phyloP scores from a whole-genome alignment of 1,284 basidiomycete genomes.

The Austroboletus niveus region DNA sequence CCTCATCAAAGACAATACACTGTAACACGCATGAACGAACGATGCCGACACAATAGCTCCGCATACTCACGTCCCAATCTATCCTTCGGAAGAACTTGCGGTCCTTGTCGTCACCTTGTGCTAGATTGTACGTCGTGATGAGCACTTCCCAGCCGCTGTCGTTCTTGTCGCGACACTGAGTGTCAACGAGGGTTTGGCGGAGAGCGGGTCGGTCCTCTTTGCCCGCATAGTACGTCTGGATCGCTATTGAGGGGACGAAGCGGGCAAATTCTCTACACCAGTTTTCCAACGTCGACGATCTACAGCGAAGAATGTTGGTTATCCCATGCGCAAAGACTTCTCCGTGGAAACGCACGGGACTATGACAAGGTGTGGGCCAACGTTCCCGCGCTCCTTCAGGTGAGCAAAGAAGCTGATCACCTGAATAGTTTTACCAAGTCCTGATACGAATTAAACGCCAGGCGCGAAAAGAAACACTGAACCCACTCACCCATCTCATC shows the following conservation, averaged over 20 bases:
- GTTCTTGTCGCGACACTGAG: slow-evolving; percentile 43
- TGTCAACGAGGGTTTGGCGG: slow-evolving; percentile 69
- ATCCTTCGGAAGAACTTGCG: slow-evolving; percentile 90
- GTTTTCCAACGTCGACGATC: slow-evolving; percentile 95
- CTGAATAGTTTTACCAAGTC: slow-evolving; percentile 97
- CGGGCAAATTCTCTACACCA: slow-evolving; percentile 96
- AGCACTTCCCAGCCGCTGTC: slow-evolving; percentile 85
- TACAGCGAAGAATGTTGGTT: slow-evolving; percentile 32
- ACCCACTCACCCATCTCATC: slow-evolving; percentile 89
- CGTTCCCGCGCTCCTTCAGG: slow-evolving; percentile 74
- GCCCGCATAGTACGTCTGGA: slow-evolving; percentile 91
- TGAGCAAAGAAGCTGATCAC: slow-evolving; percentile 96
- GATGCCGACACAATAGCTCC: background rate
- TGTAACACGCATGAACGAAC: slow-evolving; percentile 31
- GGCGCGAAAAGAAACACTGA: background rate
- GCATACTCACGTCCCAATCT: slow-evolving; percentile 79
- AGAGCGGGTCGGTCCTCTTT: slow-evolving; percentile 85
- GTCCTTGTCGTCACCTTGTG: slow-evolving; percentile 84
- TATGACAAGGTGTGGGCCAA: slow-evolving; percentile 90
- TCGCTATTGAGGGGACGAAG: slow-evolving; percentile 85
- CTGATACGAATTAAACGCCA: slow-evolving; percentile 38
- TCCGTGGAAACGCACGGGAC: slow-evolving; percentile 74
- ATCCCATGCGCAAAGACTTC: slow-evolving; percentile 35
- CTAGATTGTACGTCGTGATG: slow-evolving; percentile 95
- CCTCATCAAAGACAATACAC: slow-evolving; percentile 94